phyloP scores from a whole-genome alignment of 371 early-diverging fungal species.

The Basidiobolus meristosporus region DNA sequence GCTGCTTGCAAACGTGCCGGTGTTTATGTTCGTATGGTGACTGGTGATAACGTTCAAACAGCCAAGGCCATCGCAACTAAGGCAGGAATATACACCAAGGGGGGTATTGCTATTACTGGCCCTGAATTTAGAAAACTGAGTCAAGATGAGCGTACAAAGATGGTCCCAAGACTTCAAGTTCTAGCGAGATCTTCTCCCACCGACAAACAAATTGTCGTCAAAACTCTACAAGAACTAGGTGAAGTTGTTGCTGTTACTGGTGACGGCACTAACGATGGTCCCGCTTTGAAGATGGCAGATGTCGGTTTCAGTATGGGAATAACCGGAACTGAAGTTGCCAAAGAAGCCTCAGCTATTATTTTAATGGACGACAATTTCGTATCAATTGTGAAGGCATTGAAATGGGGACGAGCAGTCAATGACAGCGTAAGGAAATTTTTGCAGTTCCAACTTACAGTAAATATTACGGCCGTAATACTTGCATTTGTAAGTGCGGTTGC shows the following conservation, averaged over 20 bases:
- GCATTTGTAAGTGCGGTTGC: conserved; percentile 39
- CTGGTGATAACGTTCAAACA: conserved; percentile 60
- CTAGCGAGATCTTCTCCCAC: conserved; percentile 57
- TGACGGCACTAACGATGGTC: conserved; percentile 63
- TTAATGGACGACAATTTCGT: conserved; percentile 66
- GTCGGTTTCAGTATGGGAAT: conserved; percentile 73
- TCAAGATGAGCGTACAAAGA: conserved; percentile 17
- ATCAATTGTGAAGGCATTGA: conserved; percentile 50
- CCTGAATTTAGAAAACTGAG: conserved; percentile 34
- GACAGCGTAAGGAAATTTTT: conserved; percentile 62
- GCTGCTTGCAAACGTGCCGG: conserved; percentile 48
- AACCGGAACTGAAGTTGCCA: conserved; percentile 64
- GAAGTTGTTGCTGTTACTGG: conserved; percentile 69
- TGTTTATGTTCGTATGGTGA: conserved; percentile 68
- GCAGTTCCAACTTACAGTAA: conserved; percentile 65
- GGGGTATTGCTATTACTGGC: conserved; percentile 45
- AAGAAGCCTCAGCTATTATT: conserved; percentile 61
- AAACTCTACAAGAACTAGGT: conserved; percentile 29
- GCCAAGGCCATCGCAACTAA: conserved; percentile 55
- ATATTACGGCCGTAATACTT: conserved; percentile 44
- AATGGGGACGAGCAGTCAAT: conserved; percentile 64
- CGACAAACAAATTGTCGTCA: conserved; percentile 50
- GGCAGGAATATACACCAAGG: conserved; percentile 35
- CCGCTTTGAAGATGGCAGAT: conserved; percentile 59
- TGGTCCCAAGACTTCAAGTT: conserved; percentile 44